Percentiles rank a stretch among this genome's conserved stretches.
Conservation (phyloP, 169 alveolate species). For the Perkinsus marinus region DNA sequence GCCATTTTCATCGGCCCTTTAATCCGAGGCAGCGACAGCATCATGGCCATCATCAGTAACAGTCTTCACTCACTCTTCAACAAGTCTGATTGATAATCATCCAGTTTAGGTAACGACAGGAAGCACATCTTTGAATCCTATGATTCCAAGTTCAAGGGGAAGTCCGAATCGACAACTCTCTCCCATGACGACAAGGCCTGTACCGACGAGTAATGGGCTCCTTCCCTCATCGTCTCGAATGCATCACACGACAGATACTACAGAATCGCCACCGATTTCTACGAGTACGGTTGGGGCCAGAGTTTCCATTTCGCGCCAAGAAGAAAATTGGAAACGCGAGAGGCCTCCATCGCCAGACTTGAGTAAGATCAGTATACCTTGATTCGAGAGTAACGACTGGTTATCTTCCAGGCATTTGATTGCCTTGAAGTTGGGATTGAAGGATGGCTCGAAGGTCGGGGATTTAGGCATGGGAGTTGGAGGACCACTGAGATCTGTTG, state of each 20-base stretch:
- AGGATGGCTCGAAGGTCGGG: background rate
- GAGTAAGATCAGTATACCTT: background rate
- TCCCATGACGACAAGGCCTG: background rate
- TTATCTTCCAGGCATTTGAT: background rate
- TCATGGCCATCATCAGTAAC: background rate
- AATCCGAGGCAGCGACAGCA: background rate
- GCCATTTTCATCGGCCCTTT: background rate
- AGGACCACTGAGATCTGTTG: background rate
- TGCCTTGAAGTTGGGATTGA: background rate
- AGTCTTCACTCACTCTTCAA: too few relatives aligned
- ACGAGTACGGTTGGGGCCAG: slow-evolving; percentile 6
- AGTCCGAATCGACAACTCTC: background rate
- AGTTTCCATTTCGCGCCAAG: background rate
- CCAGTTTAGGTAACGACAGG: background rate
- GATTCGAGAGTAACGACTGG: background rate
- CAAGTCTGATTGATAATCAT: background rate
- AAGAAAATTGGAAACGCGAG: background rate
- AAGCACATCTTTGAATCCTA: background rate
- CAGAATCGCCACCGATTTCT: background rate
- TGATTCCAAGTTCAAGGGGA: background rate
- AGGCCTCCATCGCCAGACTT: background rate
- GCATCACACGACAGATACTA: background rate
- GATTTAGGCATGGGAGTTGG: background rate
- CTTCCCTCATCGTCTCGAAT: background rate
- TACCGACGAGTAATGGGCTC: background rate